Evolutionary conservation across 225 moss, liverwort and hornwort species (phyloP).

Genomic region (Physcomitrium patens): DNA sequence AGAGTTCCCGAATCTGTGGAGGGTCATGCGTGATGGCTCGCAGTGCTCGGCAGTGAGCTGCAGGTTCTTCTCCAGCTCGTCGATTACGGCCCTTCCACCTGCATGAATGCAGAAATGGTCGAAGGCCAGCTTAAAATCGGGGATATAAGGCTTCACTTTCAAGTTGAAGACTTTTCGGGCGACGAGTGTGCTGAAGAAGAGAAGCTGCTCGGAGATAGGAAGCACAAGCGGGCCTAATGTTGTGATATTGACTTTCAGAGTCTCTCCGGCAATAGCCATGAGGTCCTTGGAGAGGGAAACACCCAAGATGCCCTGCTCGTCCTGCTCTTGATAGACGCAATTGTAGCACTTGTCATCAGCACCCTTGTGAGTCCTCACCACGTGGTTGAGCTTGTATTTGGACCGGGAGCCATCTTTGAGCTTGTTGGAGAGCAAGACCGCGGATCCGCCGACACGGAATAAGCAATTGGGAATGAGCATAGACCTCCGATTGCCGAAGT

Average conservation of each 20-base stretch:
- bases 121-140: slow-evolving; percentile 57
- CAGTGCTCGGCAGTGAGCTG: slow-evolving; percentile 53
- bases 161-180: slow-evolving; percentile 53
- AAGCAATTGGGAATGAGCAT: slow-evolving; percentile 60
- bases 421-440: slow-evolving; percentile 53
- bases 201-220: slow-evolving; percentile 57
- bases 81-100: slow-evolving; percentile 55
- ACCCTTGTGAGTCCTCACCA: slow-evolving; percentile 58
- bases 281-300: slow-evolving; percentile 56
- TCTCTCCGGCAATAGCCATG: slow-evolving; percentile 63
- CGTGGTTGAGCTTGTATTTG: slow-evolving; percentile 57
- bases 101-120: slow-evolving; percentile 63
- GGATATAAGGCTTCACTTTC: slow-evolving; percentile 58
- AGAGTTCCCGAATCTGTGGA: slow-evolving; percentile 58
- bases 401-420: slow-evolving; percentile 38
- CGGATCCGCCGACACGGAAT: slow-evolving; percentile 56
- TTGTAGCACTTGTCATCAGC: slow-evolving; percentile 60
- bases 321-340: slow-evolving; percentile 61
- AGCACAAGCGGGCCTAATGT: slow-evolving; percentile 56
- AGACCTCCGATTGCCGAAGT: slow-evolving; percentile 59
- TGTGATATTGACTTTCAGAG: slow-evolving; percentile 56
- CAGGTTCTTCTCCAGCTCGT: slow-evolving; percentile 66
- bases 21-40: slow-evolving; percentile 57
- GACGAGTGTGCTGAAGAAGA: slow-evolving; percentile 53
- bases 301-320: slow-evolving; percentile 62